Base-by-base conservation (phyloP, 2,329 filamentous ascomycete species). In the Neobulgaria alba region DNA sequence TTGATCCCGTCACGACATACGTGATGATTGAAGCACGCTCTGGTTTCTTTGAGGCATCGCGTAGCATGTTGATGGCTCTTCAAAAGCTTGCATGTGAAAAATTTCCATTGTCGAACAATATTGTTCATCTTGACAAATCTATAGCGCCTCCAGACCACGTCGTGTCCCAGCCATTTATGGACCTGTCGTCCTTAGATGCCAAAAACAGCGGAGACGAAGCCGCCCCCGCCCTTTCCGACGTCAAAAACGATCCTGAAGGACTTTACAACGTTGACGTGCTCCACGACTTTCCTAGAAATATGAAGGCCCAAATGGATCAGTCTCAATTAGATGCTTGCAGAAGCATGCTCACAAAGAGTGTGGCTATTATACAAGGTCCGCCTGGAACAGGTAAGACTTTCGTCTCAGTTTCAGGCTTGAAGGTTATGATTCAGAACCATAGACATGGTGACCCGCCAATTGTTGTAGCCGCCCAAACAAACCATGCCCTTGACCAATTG, bases 401-500 rank as follows among this genome's bases (percentile, higher is more conserved):
- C 49, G 82, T 88, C 0, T 92, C 86, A 0, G 76, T 90, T 2
- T 65, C 79, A 18, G 82, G 82, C 0, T 60, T 95, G 8, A 76
- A 74, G 34, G 67, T 81, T 1, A 65, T 89, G 39, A 65, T 86
- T 0, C 61, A 68, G 1, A 85, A 82, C 39, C 69, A 75, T 54
- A 57, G 59, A 2, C 53, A 57, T 2, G 66, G 62, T 0, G 76
- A 81, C 42, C 72, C 79, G 7, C 85, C 85, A 0, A 79, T 95
- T 20, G 70, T 95, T 15, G 69, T 95, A 3, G 75, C 87, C 0
- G 87, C 86, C 5, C 87, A 95, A 53, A 95, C 88, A 0, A 95
- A 95, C 44, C 87, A 95, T 60, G 88, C 88, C 0, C 65, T 95
- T 0, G 88, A 95, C 52, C 88, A 95, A 56, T 67, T 95, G 0